Base-by-base conservation (phyloP, 345 rosid genomes). In the Eucalyptus pauciflora region DNA sequence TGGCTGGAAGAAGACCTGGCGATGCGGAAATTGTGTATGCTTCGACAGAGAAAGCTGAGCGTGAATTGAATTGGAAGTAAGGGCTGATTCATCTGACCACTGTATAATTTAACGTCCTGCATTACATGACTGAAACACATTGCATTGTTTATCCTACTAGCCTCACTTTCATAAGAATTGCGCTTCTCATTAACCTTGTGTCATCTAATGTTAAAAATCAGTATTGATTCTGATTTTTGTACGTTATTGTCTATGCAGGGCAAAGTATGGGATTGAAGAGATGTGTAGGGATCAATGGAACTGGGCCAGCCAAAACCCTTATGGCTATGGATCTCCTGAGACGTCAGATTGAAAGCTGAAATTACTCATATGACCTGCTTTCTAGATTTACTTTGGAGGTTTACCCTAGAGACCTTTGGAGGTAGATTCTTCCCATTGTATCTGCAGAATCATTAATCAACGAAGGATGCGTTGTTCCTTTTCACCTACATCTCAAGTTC, bases 211-310 rank as follows among this genome's bases (percentile, higher is more conserved):
- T 76, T 20, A 16, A 25, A 50, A 60, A 41, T 79, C 31, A 52
- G 9, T 5, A 3, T 25, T 50, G 51, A 50, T 50, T n/a, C 50
- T 52, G 20, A 52, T 69, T 45, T 41, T 90, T n/a, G 20, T 37
- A 2, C 41, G 20, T 41, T 31, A 9, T 18, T 76, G 25, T 11
- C 49, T 86, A 90, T 76, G 90, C 96, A 98, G 99, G 94, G 96
- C 99, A 12, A 96, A 94, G 52, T 95, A 92, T 29, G 98, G 97
- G 33, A 92, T 97, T 8, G 98, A 94, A 48, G 99, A 98, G 89
- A 96, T 98, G 99, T 98, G 99, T 88, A 92, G 97, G 88, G 99
- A 97, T 91, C 96, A 94, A 69, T 96, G 99, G 99, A 95, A 96
- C 90, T 97, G 99, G 98, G 98, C 99, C 2, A 94, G 96, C 93